Evolutionary conservation across 306 rosid species (phyloP).

Genomic region (Cucurbita ficifolia): DNA sequence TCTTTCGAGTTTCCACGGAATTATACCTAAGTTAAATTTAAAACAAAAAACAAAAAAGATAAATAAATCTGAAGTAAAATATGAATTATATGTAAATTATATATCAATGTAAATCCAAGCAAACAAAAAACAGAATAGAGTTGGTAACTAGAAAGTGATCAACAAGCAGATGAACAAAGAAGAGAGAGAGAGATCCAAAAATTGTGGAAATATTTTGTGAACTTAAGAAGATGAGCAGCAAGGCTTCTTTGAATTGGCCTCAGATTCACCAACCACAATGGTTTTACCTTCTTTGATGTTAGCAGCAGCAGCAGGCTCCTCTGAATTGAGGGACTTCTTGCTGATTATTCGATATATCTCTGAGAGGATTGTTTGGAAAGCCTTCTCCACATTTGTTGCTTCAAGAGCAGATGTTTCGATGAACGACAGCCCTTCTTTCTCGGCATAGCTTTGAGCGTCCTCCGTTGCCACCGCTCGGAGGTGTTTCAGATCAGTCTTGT

Average conservation of each 20-base stretch:
- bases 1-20: too few species aligned
- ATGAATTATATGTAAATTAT: conserved; percentile 3
- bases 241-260: conserved; percentile 41
- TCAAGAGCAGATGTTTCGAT: conserved; percentile 91
- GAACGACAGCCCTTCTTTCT: conserved; percentile 80
- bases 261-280: conserved; percentile 37
- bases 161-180: neutral
- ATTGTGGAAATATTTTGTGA: neutral
- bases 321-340: conserved; percentile 60
- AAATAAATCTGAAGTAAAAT: neutral
- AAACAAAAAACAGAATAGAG: neutral
- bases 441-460: conserved; percentile 76
- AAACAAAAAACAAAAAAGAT: too few species aligned
- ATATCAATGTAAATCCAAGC: neutral
- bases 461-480: conserved; percentile 77
- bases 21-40: too few species aligned
- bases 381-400: conserved; percentile 72
- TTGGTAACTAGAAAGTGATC: neutral
- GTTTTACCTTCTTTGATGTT: conserved; percentile 58
- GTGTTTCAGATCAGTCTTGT: conserved; percentile 90
- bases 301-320: conserved; percentile 26
- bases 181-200: conserved; percentile 1
- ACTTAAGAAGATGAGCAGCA: conserved; percentile 67
- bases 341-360: conserved; percentile 79
- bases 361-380: conserved; percentile 69